These are phyloP conservation scores for Hypoxylon perforatum DNA, from an alignment of 495 filamentous ascomycete species.

Conservation along the genomic window DNA sequence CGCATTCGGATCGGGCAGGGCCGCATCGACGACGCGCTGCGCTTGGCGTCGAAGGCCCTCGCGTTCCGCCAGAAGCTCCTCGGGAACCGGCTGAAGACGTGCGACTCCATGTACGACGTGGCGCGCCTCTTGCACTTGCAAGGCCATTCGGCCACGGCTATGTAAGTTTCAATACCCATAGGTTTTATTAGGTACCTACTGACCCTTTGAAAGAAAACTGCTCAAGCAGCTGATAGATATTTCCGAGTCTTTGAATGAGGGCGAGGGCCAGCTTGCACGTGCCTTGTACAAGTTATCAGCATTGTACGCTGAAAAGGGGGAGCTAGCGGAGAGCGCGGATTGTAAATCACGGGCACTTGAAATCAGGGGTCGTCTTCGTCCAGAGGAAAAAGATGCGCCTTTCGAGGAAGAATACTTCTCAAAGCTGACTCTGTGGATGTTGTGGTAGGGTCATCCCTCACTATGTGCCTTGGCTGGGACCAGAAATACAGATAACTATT, in stretches of 20 bases:
- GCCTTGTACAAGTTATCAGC: not conserved
- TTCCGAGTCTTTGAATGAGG: constrained; percentile 7
- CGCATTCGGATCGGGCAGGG: constrained; percentile 16
- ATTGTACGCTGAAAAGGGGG: not conserved
- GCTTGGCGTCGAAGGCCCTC: constrained; percentile 34
- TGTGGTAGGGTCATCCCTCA: constrained; percentile 11
- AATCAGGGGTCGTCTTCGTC: constrained; percentile 2
- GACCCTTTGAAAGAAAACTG: not conserved
- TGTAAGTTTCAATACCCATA: not conserved
- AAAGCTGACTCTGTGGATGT: constrained; percentile 38
- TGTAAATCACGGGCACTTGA: not conserved
- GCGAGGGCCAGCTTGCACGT: constrained; percentile 6
- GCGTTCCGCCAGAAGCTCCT: constrained; percentile 34
- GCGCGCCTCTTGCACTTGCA: constrained; percentile 30
- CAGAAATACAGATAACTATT: not conserved
- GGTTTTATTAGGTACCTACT: not conserved
- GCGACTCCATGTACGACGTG: constrained; percentile 43
- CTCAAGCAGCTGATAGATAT: constrained; percentile 7
- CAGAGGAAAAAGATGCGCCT: constrained; percentile 5
- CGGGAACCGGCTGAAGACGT: constrained; percentile 38
- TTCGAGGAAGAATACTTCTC: constrained; percentile 33
- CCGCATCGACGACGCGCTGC: constrained; percentile 4
- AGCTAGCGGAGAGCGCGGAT: not conserved
- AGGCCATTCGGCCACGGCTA: constrained; percentile 25
- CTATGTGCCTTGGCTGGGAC: not conserved